Conservation (phyloP, 768 basidiomycete genomes). For the Megacollybia marginata region DNA sequence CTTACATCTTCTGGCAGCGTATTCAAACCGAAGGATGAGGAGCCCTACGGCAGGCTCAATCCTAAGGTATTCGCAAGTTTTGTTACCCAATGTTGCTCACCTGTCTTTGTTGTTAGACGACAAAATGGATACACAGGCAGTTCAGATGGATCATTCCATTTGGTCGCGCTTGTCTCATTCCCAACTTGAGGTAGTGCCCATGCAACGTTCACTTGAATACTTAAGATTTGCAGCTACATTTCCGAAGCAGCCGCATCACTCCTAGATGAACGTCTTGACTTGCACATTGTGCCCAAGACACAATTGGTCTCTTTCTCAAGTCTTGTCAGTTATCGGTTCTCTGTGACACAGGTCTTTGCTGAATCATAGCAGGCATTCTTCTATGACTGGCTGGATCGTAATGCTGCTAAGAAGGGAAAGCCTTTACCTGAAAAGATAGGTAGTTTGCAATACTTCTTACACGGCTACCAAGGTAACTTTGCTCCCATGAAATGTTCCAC, state of each 20-base stretch:
- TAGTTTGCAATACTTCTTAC: slow-evolving; percentile 83
- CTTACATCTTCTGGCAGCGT: slow-evolving; percentile 37
- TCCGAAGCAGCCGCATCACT: slow-evolving; percentile 86
- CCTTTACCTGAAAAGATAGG: slow-evolving; percentile 83
- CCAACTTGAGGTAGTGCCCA: slow-evolving; percentile 63
- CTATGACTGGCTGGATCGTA: slow-evolving; percentile 88
- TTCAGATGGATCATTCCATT: slow-evolving; percentile 89
- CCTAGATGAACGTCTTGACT: slow-evolving; percentile 63
- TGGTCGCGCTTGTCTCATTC: slow-evolving; percentile 82
- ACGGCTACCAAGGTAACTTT: slow-evolving; percentile 64
- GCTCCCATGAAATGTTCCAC: neutral
- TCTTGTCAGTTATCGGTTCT: slow-evolving; percentile 34
- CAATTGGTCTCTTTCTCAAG: slow-evolving; percentile 79
- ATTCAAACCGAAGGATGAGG: slow-evolving; percentile 90
- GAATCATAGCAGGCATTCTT: slow-evolving; percentile 62
- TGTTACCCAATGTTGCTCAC: neutral
- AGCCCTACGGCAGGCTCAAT: slow-evolving; percentile 83
- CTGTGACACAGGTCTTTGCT: neutral
- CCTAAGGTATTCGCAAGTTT: slow-evolving; percentile 52
- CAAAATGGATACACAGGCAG: slow-evolving; percentile 86
- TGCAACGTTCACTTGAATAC: neutral
- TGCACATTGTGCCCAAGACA: slow-evolving; percentile 82
- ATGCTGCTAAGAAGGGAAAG: slow-evolving; percentile 76
- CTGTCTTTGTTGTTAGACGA: slow-evolving; percentile 43
- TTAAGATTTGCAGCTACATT: slow-evolving; percentile 51